Percentiles rank a stretch among this genome's conserved stretches.
phyloP scores from a whole-genome alignment of 1,139 yeast species.

The Blastobotrys malaysiensis region DNA sequence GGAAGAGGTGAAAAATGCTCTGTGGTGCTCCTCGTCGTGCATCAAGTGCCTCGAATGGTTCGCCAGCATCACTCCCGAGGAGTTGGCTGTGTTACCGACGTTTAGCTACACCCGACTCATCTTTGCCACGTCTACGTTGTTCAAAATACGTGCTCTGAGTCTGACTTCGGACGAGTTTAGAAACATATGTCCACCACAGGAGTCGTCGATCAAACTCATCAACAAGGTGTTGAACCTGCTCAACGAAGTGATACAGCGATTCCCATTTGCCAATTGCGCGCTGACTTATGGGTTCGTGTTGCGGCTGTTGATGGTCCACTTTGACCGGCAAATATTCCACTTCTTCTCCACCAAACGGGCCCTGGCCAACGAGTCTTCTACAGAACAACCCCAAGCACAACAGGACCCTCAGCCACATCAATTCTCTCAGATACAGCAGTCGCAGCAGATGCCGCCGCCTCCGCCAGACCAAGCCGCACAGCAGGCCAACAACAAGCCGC shows the following conservation, averaged over 20 bases:
- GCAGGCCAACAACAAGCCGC: slow-evolving; percentile 1
- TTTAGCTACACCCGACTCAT: slow-evolving; percentile 59
- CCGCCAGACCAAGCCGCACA: background rate
- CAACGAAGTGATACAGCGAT: slow-evolving; percentile 18
- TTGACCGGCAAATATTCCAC: slow-evolving; percentile 25
- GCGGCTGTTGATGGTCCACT: slow-evolving; percentile 26
- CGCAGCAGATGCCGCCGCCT: background rate
- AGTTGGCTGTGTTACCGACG: slow-evolving; percentile 53
- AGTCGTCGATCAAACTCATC: slow-evolving; percentile 42
- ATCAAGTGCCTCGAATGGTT: slow-evolving; percentile 20
- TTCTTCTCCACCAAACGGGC: slow-evolving; percentile 11
- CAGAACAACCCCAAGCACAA: slow-evolving; percentile 9
- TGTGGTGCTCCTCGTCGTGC: slow-evolving; percentile 23
- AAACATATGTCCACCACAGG: slow-evolving; percentile 45
- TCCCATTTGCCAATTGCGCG: slow-evolving; percentile 27
- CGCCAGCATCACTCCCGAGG: slow-evolving; percentile 13
- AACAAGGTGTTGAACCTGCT: slow-evolving; percentile 39
- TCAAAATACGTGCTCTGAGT: slow-evolving; percentile 53
- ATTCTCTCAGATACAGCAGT: background rate
- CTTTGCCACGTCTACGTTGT: slow-evolving; percentile 61
- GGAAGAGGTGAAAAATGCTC: slow-evolving; percentile 21
- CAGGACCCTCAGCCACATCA: slow-evolving; percentile 6
- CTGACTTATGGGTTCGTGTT: slow-evolving; percentile 26
- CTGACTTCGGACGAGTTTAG: slow-evolving; percentile 50
- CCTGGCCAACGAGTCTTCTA: slow-evolving; percentile 5